These are phyloP conservation scores for Candida pseudoviswanathii DNA, from an alignment of 1,139 yeast species.

Conservation along the genomic window DNA sequence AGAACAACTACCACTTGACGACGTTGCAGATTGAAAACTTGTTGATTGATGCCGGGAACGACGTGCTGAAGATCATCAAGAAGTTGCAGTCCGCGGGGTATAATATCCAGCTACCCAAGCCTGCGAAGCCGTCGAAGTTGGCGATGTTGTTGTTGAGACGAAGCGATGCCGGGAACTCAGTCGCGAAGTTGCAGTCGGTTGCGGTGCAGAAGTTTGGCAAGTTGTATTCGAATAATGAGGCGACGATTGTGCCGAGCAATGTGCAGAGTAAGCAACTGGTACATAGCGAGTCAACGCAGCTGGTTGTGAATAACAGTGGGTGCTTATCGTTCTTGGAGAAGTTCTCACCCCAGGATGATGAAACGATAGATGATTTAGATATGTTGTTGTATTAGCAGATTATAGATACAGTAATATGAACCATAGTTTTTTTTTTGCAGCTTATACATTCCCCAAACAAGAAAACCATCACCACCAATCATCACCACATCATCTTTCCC, in stretches of 20 bases:
- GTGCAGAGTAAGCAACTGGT: background rate
- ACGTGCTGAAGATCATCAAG: constrained; percentile 4
- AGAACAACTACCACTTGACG: constrained; percentile 9
- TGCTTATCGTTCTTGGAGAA: background rate
- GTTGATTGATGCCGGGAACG: constrained; percentile 8
- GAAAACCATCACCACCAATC: background rate
- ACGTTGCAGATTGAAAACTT: constrained; percentile 10
- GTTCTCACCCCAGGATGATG: background rate
- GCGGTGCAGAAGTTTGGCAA: background rate
- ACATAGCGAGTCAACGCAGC: background rate
- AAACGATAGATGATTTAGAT: background rate
- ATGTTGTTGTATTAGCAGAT: background rate
- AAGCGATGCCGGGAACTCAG: background rate
- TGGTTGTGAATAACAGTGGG: background rate
- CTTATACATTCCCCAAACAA: background rate
- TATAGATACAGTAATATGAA: background rate
- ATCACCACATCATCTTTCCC: background rate
- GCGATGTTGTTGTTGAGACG: background rate
- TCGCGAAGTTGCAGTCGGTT: background rate
- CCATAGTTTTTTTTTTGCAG: background rate
- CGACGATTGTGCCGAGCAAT: background rate
- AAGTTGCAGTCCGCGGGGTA: constrained; percentile 8
- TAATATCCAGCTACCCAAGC: constrained; percentile 3
- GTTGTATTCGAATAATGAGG: background rate
- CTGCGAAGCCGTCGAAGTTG: background rate